phyloP scores from a whole-genome alignment of 768 basidiomycete species.

The Amanita fuliginea region DNA sequence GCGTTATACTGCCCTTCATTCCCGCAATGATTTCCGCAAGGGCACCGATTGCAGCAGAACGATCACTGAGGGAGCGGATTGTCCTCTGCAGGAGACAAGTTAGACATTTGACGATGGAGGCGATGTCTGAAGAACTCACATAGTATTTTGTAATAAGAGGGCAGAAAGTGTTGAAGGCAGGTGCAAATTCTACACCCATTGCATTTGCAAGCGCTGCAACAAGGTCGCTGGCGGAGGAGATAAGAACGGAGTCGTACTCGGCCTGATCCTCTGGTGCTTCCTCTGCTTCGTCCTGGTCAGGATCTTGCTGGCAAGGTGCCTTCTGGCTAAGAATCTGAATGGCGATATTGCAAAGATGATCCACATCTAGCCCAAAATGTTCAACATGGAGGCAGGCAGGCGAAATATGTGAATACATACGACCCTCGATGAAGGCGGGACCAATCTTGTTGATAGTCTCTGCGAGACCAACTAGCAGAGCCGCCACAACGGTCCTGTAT shows the following conservation, averaged over 20 bases:
- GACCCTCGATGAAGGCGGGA: slow-evolving; percentile 68
- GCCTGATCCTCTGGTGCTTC: slow-evolving; percentile 85
- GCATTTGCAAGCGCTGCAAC: slow-evolving; percentile 81
- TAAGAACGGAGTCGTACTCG: slow-evolving; percentile 93
- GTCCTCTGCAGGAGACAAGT: slow-evolving; percentile 44
- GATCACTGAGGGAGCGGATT: slow-evolving; percentile 80
- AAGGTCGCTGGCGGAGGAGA: slow-evolving; percentile 90
- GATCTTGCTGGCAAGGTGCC: slow-evolving; percentile 93
- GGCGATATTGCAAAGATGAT: slow-evolving; percentile 71
- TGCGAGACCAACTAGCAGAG: slow-evolving; percentile 79
- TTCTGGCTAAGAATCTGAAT: slow-evolving; percentile 87
- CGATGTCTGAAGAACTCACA: slow-evolving; percentile 33
- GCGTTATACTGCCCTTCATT: slow-evolving; percentile 78
- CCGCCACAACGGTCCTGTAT: slow-evolving; percentile 72
- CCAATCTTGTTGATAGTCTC: slow-evolving; percentile 92
- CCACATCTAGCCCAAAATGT: slow-evolving; percentile 38
- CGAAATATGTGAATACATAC: slow-evolving; percentile 32
- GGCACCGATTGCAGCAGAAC: slow-evolving; percentile 87
- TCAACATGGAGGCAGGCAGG: slow-evolving; percentile 4
- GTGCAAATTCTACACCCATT: slow-evolving; percentile 76
- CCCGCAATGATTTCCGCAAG: slow-evolving; percentile 93
- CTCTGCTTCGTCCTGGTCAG: slow-evolving; percentile 82
- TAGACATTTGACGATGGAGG: neutral
- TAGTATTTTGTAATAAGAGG: slow-evolving; percentile 88
- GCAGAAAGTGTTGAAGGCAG: slow-evolving; percentile 78